Conservation (phyloP, 2,329 filamentous ascomycete species). For the Pleurostoma richardsiae region DNA sequence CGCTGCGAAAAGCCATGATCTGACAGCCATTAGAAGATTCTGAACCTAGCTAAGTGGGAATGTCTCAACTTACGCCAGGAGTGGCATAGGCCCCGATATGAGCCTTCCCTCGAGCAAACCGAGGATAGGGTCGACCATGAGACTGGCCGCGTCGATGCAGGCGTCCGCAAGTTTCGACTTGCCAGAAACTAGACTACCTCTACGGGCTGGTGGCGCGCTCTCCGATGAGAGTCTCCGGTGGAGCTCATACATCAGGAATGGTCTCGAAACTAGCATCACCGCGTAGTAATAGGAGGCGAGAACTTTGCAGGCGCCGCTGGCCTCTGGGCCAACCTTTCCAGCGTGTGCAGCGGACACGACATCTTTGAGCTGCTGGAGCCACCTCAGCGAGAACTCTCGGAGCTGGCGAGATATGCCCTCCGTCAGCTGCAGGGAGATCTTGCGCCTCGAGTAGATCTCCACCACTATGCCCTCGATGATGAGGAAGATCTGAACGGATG, state of each 20-base stretch:
- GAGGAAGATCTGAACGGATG: conserved; percentile 46
- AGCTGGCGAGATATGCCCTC: conserved; percentile 49
- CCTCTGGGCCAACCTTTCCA: conserved; percentile 11
- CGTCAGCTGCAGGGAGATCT: conserved; percentile 46
- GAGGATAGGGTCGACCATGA: conserved; percentile 45
- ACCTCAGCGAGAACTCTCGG: conserved; percentile 43
- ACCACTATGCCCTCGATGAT: conserved; percentile 45
- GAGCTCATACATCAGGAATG: conserved; percentile 52
- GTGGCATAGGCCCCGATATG: conserved; percentile 39
- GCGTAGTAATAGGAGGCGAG: conserved; percentile 50
- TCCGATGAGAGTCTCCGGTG: conserved; percentile 36
- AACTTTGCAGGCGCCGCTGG: conserved; percentile 44
- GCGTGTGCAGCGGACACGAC: conserved; percentile 17
- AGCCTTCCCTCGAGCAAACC: conserved; percentile 35
- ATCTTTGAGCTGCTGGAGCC: conserved; percentile 39
- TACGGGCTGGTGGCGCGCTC: conserved; percentile 7
- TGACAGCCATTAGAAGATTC: conserved; percentile 12
- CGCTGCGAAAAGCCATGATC: conserved; percentile 49
- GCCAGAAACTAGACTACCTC: conserved; percentile 26
- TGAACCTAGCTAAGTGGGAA: rapidly evolving
- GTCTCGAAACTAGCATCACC: conserved; percentile 51
- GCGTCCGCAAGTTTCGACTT: conserved; percentile 48
- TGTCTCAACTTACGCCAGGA: conserved; percentile 39
- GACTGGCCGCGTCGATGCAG: conserved; percentile 48
- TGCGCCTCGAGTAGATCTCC: conserved; percentile 47